Evolutionary conservation across 352 stramenopile species (phyloP), one percentile per base, ranked within the genome.

Genomic region (Globisporangium yorkense): DNA sequence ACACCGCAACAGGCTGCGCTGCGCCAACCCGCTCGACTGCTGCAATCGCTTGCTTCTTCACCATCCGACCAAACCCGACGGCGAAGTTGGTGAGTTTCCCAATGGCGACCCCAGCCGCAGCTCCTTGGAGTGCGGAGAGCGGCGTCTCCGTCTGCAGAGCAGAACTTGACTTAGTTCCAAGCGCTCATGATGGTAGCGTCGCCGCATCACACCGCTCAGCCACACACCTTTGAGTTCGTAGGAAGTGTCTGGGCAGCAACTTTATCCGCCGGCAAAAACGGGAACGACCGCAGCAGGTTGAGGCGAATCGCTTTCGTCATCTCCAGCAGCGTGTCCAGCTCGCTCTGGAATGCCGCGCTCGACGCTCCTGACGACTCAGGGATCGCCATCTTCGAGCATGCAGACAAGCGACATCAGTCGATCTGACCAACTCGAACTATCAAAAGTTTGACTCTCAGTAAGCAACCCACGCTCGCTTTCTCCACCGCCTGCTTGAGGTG

Each of bases 1-100:
- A 91, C 81, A 87, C 63, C 50, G 70, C 62, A 20, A 83, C 55
- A n/a, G 67, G 57, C 33, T 79, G 78, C 0, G 80, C 78, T 33
- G 81, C 76, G 18, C 78, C 81, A 16, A 87, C 81, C 20, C 84
- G 80, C 62, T 93, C 84, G 16, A 93, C 84, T 8, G 80, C 84
- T 33, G 84, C 81, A 47, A 91, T 88, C 7, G 84, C 81, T 64
- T 93, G 84, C 49, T 91, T 93, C 63, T 91, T 91, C 46, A 93
- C 78, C 78, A 91, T 91, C 18, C 81, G 73, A 6, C 84, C 84
- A 55, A 93, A 93, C 0, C 84, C 84, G 56, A 85, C 84, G 0
- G 84, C 84, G n/a, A 93, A 54, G 57, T 86, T 89, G 10, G 81
- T 92, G 33, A 93, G 62, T 50, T 92, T 90, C 47, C 78, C 78